These are phyloP conservation scores for Pythium phragmiticola DNA, from an alignment of 352 stramenopile genomes.

Conservation along the genomic window DNA sequence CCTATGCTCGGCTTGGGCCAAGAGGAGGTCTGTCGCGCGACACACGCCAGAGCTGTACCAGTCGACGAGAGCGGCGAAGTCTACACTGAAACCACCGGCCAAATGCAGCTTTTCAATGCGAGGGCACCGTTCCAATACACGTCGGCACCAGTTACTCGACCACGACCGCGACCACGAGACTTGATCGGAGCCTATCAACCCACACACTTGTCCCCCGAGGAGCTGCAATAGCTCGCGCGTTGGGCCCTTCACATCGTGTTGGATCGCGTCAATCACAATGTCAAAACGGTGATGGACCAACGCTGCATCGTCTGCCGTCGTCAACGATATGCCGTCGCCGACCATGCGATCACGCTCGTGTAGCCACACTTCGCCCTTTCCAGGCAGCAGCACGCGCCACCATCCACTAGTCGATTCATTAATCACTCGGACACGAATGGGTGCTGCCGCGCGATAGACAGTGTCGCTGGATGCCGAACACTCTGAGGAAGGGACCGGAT, in stretches of 20 bases:
- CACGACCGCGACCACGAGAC: background rate
- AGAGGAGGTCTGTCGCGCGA: background rate
- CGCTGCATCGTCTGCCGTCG: background rate
- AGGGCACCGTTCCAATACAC: background rate
- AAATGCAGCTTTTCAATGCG: background rate
- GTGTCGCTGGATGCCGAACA: background rate
- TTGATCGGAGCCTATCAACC: background rate
- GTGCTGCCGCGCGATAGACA: background rate
- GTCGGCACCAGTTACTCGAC: background rate
- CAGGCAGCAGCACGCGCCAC: background rate
- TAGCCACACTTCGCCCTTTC: background rate
- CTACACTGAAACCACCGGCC: background rate
- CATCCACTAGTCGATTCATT: background rate
- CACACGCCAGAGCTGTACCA: background rate
- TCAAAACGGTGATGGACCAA: background rate
- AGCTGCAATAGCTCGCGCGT: background rate
- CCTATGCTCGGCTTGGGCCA: too few species aligned
- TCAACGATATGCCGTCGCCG: background rate
- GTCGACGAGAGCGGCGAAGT: background rate
- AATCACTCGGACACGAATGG: background rate
- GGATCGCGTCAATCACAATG: background rate
- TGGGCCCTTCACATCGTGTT: background rate
- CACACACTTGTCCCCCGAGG: background rate
- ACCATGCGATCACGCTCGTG: background rate
- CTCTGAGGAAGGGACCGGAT: background rate